Percentiles rank a stretch among this genome's conserved stretches.
Conservation (phyloP, 129 eudicot species). For the Scalesia atractyloides region DNA sequence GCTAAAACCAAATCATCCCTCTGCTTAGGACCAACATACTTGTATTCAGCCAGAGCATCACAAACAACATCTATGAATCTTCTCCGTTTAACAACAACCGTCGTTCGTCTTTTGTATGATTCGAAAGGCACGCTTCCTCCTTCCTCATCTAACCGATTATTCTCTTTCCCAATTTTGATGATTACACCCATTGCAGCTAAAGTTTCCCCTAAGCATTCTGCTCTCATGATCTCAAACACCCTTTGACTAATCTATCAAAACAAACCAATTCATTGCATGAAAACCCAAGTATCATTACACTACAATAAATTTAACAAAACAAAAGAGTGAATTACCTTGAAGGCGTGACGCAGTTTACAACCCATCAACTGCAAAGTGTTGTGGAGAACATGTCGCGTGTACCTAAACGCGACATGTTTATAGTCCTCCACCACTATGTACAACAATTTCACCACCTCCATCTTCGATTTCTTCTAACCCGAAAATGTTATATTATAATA, state of each 20-base stretch:
- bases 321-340: conserved; percentile 49
- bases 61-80: conserved; percentile 72
- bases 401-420: conserved; percentile 57
- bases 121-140: conserved; percentile 61
- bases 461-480: conserved; percentile 27
- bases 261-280: not conserved
- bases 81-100: conserved; percentile 61
- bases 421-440: conserved; percentile 68
- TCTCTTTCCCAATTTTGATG: conserved; percentile 33
- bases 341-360: conserved; percentile 90
- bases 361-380: conserved; percentile 92
- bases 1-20: conserved; percentile 87
- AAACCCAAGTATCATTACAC: not conserved
- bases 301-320: not conserved
- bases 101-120: conserved; percentile 78
- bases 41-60: conserved; percentile 84
- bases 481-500: not conserved
- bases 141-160: conserved; percentile 20
- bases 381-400: conserved; percentile 84
- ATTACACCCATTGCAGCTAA: conserved; percentile 36
- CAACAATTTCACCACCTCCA: conserved; percentile 71
- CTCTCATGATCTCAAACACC: conserved; percentile 70
- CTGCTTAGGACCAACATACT: conserved; percentile 87
- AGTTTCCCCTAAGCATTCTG: conserved; percentile 45
- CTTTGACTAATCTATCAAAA: conserved; percentile 73